Conservation (phyloP, 1,284 basidiomycete genomes). For the Ganoderma boninense region DNA sequence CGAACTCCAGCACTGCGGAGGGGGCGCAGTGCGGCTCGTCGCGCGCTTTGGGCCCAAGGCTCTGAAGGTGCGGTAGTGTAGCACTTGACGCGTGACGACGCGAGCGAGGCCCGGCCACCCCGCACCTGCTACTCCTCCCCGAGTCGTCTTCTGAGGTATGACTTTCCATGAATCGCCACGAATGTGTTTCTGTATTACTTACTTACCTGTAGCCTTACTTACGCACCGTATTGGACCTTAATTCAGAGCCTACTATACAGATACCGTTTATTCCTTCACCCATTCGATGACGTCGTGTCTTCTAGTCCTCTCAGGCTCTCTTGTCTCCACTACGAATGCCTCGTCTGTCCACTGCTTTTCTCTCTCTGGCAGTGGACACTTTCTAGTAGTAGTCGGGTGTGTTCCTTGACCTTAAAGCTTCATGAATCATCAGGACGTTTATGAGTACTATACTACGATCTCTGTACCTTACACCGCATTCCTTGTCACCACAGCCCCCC, state of each 20-base stretch:
- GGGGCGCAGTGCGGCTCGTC: neutral
- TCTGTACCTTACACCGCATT: too few species aligned
- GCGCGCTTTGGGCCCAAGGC: neutral
- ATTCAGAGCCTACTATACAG: neutral
- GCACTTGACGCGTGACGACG: neutral
- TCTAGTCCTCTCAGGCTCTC: too few species aligned
- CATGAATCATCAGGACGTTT: too few species aligned
- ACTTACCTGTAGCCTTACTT: neutral
- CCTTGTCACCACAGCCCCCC: too few species aligned
- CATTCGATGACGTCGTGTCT: neutral
- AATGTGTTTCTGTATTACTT: neutral
- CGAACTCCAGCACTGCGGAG: neutral
- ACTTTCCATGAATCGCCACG: neutral
- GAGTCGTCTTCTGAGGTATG: neutral
- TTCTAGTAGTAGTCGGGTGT: too few species aligned
- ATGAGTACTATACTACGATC: too few species aligned
- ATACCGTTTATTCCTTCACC: neutral
- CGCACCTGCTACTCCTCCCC: neutral
- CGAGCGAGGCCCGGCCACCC: neutral
- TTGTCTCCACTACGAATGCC: too few species aligned
- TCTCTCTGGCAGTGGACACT: too few species aligned
- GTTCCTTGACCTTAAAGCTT: too few species aligned
- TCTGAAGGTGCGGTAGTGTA: too few species aligned
- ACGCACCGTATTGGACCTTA: neutral
- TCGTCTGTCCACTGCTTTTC: too few species aligned